Base-by-base conservation (phyloP, 1,284 basidiomycete species). In the Ustilago sp. region DNA sequence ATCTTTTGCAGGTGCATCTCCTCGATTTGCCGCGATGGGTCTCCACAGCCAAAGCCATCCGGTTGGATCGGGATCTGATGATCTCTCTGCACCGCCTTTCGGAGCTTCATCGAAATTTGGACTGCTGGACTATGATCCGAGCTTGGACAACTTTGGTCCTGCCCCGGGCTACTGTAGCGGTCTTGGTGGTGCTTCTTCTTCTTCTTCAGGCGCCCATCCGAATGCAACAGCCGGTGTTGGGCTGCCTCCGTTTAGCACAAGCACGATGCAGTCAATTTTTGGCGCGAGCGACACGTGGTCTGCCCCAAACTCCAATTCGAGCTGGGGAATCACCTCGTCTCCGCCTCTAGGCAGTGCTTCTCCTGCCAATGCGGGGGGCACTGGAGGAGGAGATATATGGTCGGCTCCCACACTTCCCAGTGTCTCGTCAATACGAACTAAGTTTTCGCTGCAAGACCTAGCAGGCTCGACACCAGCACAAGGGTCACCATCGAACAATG, bases 121-220 rank as follows among this genome's bases (percentile, higher is more conserved):
- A 1, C 75, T 71, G 28, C 53, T 78, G 1, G 75, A 78, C 41
- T 78, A 78, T 32, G 68, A 74, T 32, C 68, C 75, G 36, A 51
- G 48, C 7, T 32, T 78, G 59, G 71, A 65, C 41, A 67, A 43
- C 15, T 77, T 77, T 52, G 71, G 75, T 8, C 75, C 70, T 4
- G 71, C 67, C 6, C 68, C 70, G 7, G 60, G 60, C 15, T 48
- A 71, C 12, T 47, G 45, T 7, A 48, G 67, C 9, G 59, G 63
- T 11, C 38, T 59, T n/a, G 41, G 43, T 3, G 48, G 48, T 13
- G 3, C 28, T 13, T 35, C 58, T 13, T 23, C 23, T 23, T 19
- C 19, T 19, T 52, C 63, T 1, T 52, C 51, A 1, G 63, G 63
- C 5, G 11, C 54, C 7, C 64, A 48, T 28, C n/a, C 52, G 7